Evolutionary conservation across 1,284 basidiomycete genomes (phyloP).

Genomic region (Cryptococcus amylolentus): DNA sequence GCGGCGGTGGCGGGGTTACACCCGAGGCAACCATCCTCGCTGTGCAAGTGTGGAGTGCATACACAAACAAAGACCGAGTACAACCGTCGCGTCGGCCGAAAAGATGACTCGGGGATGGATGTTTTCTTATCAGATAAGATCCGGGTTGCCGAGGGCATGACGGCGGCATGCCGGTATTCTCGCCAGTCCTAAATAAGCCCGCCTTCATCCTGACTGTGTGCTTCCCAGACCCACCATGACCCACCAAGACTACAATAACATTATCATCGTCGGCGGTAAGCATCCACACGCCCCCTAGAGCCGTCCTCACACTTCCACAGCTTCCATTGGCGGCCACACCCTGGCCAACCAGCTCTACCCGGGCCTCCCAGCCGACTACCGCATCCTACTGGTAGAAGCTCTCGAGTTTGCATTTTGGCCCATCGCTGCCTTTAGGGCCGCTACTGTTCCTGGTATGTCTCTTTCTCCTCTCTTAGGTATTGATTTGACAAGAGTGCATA

Average conservation of each 20-base stretch:
- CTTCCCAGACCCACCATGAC: no score
- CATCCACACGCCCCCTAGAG: neutral
- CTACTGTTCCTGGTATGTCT: constrained; percentile 43
- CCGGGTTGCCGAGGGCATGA: no score
- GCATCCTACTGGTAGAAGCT: constrained; percentile 50
- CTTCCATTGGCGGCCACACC: constrained; percentile 31
- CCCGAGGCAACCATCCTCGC: no score
- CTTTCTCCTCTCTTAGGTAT: neutral
- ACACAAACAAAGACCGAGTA: no score
- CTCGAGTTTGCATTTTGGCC: constrained; percentile 42
- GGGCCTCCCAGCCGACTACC: constrained; percentile 43
- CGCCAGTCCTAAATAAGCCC: no score
- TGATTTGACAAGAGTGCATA: constrained; percentile 2
- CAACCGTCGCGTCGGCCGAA: no score
- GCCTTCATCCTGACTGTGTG: no score
- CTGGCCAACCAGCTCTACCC: constrained; percentile 38
- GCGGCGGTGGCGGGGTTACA: no score
- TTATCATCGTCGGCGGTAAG: constrained; percentile 36
- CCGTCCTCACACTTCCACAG: constrained; percentile 14
- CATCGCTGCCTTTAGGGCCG: constrained; percentile 43
- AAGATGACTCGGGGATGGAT: no score
- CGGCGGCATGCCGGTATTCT: no score
- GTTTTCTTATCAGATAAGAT: no score
- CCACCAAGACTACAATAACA: constrained; percentile 27
- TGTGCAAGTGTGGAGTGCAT: no score